phyloP scores from a whole-genome alignment of 805 yeast genomes.

The Metschnikowia chrysomelidarum region DNA sequence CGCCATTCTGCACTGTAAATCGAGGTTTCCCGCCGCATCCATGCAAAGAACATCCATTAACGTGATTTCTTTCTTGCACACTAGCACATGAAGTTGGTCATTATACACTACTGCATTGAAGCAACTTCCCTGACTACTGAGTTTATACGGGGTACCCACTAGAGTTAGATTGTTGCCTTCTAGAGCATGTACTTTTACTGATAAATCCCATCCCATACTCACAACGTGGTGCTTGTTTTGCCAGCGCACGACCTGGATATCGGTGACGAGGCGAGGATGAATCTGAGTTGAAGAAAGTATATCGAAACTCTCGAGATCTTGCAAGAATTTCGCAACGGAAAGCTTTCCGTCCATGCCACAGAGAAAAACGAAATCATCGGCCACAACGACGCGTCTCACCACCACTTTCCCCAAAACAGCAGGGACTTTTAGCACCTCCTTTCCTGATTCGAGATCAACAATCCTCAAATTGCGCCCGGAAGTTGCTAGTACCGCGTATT shows the following conservation, averaged over 20 bases:
- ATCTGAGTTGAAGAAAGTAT: conserved; percentile 23
- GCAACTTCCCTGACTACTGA: conserved; percentile 53
- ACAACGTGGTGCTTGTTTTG: conserved; percentile 36
- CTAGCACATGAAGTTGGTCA: conserved; percentile 40
- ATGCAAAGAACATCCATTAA: conserved; percentile 45
- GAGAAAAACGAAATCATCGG: conserved; percentile 28
- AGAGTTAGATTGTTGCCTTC: conserved; percentile 10
- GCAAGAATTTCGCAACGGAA: conserved; percentile 18
- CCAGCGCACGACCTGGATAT: conserved; percentile 26
- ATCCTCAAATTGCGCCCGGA: conserved; percentile 20
- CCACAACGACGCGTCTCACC: conserved; percentile 34
- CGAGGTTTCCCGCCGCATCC: conserved; percentile 9
- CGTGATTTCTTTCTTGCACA: conserved; percentile 62
- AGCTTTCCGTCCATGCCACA: conserved; percentile 56
- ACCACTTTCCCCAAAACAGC: conserved; percentile 24
- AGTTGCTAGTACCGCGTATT: conserved; percentile 19
- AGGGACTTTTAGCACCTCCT: conserved; percentile 17
- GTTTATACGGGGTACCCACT: conserved; percentile 25
- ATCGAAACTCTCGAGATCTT: conserved; percentile 2
- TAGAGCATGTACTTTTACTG: conserved; percentile 37
- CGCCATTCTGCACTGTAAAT: conserved; percentile 43
- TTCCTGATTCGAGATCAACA: conserved; percentile 16
- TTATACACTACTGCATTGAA: conserved; percentile 34
- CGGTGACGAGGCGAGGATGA: conserved; percentile 37
- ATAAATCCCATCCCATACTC: conserved; percentile 61